These are phyloP conservation scores for Fusarium goolgardi DNA, from an alignment of 2,329 filamentous ascomycete genomes.

Conservation along the genomic window DNA sequence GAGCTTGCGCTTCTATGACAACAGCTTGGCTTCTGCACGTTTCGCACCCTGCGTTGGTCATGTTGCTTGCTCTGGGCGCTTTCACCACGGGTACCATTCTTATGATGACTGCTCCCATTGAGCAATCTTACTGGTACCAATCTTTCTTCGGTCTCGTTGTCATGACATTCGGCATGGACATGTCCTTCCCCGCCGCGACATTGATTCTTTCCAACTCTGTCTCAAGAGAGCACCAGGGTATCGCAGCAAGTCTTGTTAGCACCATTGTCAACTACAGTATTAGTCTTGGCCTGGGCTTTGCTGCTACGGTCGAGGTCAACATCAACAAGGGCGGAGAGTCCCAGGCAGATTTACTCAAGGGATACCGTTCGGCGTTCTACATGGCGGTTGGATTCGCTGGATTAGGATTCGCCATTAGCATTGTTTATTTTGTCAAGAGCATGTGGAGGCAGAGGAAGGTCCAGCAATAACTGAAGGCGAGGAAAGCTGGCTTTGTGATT, in stretches of 20 bases:
- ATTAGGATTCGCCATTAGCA: constrained; percentile 21
- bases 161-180: constrained; percentile 72
- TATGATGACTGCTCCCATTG: constrained; percentile 60
- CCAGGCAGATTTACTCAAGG: constrained; percentile 14
- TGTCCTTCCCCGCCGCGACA: constrained; percentile 72
- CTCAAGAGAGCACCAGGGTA: constrained; percentile 58
- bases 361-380: constrained; percentile 29
- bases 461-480: not conserved
- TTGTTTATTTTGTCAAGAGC: constrained; percentile 32
- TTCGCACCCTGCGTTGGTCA: constrained; percentile 52
- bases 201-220: constrained; percentile 68
- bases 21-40: constrained; percentile 56
- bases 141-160: constrained; percentile 69
- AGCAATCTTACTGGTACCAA: constrained; percentile 73
- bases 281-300: constrained; percentile 72
- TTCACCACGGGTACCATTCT: constrained; percentile 59
- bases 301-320: constrained; percentile 69
- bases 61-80: constrained; percentile 58
- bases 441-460: constrained; percentile 14
- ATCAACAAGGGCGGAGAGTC: constrained; percentile 46
- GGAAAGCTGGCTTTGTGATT: not conserved
- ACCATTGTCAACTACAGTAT: constrained; percentile 78
- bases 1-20: constrained; percentile 58
- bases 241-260: constrained; percentile 66
- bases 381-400: constrained; percentile 34